Conservation (phyloP, 495 filamentous ascomycete genomes). For the Penicillium antarcticum region DNA sequence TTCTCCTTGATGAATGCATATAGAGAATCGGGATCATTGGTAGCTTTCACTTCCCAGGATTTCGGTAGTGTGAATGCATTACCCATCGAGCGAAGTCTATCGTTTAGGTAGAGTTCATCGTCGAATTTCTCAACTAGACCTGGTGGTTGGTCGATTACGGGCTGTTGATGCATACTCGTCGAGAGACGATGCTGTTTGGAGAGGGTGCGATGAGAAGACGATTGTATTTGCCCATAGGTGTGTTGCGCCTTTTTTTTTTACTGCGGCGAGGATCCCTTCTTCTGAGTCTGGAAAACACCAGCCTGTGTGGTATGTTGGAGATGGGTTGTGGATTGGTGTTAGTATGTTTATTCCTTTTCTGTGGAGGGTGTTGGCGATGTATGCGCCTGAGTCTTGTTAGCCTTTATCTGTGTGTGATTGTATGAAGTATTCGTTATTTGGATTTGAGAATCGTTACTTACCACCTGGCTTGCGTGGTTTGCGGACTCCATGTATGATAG, state of each 20-base stretch:
- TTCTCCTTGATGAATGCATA: slow-evolving; percentile 1
- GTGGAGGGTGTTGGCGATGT: slow-evolving; percentile 29
- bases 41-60: slow-evolving; percentile 13
- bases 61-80: slow-evolving; percentile 14
- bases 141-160: slow-evolving; percentile 35
- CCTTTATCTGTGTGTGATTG: slow-evolving; percentile 9
- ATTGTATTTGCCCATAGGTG: slow-evolving; percentile 42
- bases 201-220: slow-evolving; percentile 32
- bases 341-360: slow-evolving; percentile 19
- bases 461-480: slow-evolving; percentile 27
- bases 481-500: slow-evolving; percentile 20
- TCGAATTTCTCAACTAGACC: slow-evolving; percentile 35
- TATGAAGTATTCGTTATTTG: neutral
- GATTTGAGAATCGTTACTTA: slow-evolving; percentile 4
- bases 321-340: slow-evolving; percentile 15
- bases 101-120: slow-evolving; percentile 37
- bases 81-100: slow-evolving; percentile 16
- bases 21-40: slow-evolving; percentile 7
- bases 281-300: slow-evolving; percentile 39
- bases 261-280: slow-evolving; percentile 29
- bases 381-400: slow-evolving; percentile 38
- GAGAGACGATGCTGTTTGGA: slow-evolving; percentile 25
- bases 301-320: slow-evolving; percentile 14
- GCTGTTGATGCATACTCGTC: slow-evolving; percentile 12
- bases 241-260: slow-evolving; percentile 28